phyloP scores from a whole-genome alignment of 1,139 yeast species.

The Nadsonia starkeyi-henricii region DNA sequence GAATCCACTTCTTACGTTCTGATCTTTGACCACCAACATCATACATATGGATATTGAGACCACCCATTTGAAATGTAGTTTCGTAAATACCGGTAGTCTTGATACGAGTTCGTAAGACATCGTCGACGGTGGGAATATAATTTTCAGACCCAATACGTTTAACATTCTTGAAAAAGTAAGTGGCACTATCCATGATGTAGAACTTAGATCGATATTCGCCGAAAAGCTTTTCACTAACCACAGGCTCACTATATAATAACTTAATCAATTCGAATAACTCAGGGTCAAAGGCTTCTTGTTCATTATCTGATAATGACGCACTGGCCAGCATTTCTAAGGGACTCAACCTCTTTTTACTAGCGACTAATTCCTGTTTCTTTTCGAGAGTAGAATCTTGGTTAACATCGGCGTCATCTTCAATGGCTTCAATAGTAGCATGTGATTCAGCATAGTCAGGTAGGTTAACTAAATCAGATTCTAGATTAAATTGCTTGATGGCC shows the following conservation, averaged over 20 bases:
- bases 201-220: conserved; percentile 56
- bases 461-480: conserved; percentile 4
- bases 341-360: background rate
- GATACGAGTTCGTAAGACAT: conserved; percentile 74
- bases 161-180: conserved; percentile 60
- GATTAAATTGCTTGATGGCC: conserved; percentile 30
- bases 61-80: conserved; percentile 64
- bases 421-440: background rate
- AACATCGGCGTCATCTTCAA: conserved; percentile 4
- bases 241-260: conserved; percentile 42
- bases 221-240: conserved; percentile 39
- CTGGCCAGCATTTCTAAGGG: conserved; percentile 2
- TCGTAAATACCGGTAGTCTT: conserved; percentile 90
- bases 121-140: conserved; percentile 62
- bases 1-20: conserved; percentile 91
- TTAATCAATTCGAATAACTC: conserved; percentile 17
- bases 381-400: conserved; percentile 5
- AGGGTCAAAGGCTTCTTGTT: conserved; percentile 18
- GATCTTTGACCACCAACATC: conserved; percentile 94
- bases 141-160: conserved; percentile 45
- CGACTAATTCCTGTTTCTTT: background rate
- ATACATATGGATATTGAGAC: conserved; percentile 63
- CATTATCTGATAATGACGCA: conserved; percentile 12
- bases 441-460: conserved; percentile 1
- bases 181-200: conserved; percentile 77